A percentile compares a stretch with the other conserved stretches of the same genome.
Evolutionary conservation across 2,329 filamentous ascomycete species (phyloP).

Genomic region (Dactylellina cionopaga): DNA sequence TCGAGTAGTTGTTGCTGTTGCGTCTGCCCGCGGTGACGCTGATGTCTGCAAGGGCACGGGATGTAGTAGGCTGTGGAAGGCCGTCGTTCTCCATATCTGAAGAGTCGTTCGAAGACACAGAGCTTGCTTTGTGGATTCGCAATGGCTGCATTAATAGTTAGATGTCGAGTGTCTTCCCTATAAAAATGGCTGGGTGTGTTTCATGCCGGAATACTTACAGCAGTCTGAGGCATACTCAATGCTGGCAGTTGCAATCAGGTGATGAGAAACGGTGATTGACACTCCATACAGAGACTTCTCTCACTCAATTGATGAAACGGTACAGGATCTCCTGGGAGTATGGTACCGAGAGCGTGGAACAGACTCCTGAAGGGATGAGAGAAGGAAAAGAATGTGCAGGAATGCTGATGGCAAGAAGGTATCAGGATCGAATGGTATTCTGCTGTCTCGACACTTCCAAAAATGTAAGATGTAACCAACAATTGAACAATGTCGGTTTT

Average conservation of each 20-base stretch:
- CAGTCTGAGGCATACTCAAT: conserved; percentile 31
- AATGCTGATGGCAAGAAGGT: conserved; percentile 3
- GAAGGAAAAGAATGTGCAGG: not conserved
- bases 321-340: not conserved
- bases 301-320: not conserved
- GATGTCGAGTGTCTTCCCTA: conserved; percentile 31
- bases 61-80: conserved; percentile 68
- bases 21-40: conserved; percentile 84
- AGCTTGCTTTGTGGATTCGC: conserved; percentile 77
- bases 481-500: not conserved
- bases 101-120: conserved; percentile 60
- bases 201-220: conserved; percentile 43
- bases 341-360: not conserved
- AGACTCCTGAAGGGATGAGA: conserved; percentile 14
- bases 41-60: conserved; percentile 87
- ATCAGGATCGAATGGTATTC: no score
- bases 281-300: not conserved
- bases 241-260: not conserved
- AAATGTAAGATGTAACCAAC: no score
- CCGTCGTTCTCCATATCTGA: conserved; percentile 69
- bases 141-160: conserved; percentile 72
- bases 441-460: no score
- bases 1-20: conserved; percentile 84
- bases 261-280: not conserved
- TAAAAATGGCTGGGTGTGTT: conserved; percentile 24